Conservation (phyloP, 768 basidiomycete species). For the Tulasnella sp. region DNA sequence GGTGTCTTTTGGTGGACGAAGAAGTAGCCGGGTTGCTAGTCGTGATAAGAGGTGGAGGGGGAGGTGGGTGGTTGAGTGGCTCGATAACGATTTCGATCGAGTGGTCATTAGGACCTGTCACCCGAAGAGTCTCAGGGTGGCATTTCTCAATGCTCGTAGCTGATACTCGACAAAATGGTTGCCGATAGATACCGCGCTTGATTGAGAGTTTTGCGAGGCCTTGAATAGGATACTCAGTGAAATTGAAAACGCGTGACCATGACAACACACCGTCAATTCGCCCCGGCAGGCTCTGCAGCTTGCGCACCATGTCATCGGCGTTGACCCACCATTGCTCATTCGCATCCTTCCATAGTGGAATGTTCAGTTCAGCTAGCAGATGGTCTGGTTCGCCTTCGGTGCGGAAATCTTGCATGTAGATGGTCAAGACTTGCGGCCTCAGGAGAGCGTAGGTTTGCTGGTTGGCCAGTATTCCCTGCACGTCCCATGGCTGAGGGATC, state of each 20-base stretch:
- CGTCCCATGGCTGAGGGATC: slow-evolving; percentile 22
- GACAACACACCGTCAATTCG: slow-evolving; percentile 30
- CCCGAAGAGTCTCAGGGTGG: slow-evolving; percentile 30
- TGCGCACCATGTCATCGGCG: slow-evolving; percentile 33
- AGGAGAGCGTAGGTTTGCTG: background rate
- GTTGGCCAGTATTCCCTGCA: background rate
- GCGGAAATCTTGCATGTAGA: slow-evolving; percentile 32
- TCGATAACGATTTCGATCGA: slow-evolving; percentile 38
- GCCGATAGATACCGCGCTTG: slow-evolving; percentile 29
- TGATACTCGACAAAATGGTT: slow-evolving; percentile 27
- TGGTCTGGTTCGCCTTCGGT: slow-evolving; percentile 23
- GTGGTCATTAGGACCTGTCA: slow-evolving; percentile 32
- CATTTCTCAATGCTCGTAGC: slow-evolving; percentile 29
- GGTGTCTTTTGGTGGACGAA: background rate
- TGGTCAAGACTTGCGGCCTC: slow-evolving; percentile 25
- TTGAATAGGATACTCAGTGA: background rate
- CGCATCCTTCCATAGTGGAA: slow-evolving; percentile 15
- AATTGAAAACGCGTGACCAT: background rate
- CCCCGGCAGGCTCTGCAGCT: slow-evolving; percentile 26
- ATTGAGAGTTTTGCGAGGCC: slow-evolving; percentile 30
- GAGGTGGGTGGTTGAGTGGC: slow-evolving; percentile 9
- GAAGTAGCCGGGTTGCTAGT: background rate
- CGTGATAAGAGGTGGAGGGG: slow-evolving; percentile 31
- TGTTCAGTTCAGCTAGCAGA: slow-evolving; percentile 24
- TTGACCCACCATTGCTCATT: slow-evolving; percentile 30